Evolutionary conservation across 2,329 filamentous ascomycete species (phyloP).

Genomic region (Ophiostoma novo-ulmi): DNA sequence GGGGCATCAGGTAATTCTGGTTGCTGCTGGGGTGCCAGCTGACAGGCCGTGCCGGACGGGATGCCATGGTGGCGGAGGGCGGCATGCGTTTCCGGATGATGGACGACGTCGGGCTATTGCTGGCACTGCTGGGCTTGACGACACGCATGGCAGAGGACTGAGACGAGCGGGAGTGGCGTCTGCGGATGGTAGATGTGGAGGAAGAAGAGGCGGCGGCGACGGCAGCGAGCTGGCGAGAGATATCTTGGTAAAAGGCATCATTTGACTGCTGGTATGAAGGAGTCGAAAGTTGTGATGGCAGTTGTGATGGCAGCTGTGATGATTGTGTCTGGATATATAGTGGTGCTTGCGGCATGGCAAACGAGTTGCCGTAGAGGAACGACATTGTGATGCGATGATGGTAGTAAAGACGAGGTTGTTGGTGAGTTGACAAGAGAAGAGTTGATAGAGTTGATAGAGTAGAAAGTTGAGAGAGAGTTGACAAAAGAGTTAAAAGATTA

Average conservation of each 20-base stretch:
- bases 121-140: slow-evolving; percentile 56
- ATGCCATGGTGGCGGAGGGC: slow-evolving; percentile 28
- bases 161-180: slow-evolving; percentile 46
- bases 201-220: neutral
- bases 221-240: slow-evolving; percentile 46
- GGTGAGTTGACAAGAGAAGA: neutral
- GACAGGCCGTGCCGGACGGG: slow-evolving; percentile 51
- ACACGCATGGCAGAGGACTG: slow-evolving; percentile 53
- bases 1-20: slow-evolving; percentile 36
- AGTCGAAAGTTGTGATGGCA: slow-evolving; percentile 10
- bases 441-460: neutral
- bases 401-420: neutral
- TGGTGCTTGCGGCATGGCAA: slow-evolving; percentile 29
- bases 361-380: slow-evolving; percentile 31
- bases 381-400: slow-evolving; percentile 26
- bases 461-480: neutral
- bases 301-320: neutral
- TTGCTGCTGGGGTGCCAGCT: slow-evolving; percentile 64
- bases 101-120: slow-evolving; percentile 59
- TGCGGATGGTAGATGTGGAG: slow-evolving; percentile 36
- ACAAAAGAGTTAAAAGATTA: neutral
- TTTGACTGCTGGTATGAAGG: slow-evolving; percentile 29
- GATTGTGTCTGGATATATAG: slow-evolving; percentile 1
- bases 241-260: slow-evolving; percentile 47
- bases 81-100: slow-evolving; percentile 52